phyloP scores from a whole-genome alignment of 1,284 basidiomycete species.

The Termitomyces sp. region DNA sequence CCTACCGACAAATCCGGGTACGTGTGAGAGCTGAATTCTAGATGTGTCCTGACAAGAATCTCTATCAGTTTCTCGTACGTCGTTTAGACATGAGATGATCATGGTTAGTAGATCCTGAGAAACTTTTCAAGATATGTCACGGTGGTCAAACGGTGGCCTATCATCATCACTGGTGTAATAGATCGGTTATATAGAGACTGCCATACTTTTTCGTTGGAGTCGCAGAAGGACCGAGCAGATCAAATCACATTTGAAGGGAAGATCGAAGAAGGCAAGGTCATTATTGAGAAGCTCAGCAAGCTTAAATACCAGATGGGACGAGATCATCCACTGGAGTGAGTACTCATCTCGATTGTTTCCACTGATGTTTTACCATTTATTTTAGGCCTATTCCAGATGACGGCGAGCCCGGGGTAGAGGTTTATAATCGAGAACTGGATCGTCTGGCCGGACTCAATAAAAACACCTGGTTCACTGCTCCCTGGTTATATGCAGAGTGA shows the following conservation, averaged over 20 bases:
- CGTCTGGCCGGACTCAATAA: conserved; percentile 43
- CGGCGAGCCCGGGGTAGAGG: conserved; percentile 58
- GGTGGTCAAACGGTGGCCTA: conserved; percentile 79
- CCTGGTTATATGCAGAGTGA: conserved; percentile 94
- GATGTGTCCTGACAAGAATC: neutral
- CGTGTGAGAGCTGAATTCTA: conserved; percentile 14
- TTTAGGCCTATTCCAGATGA: conserved; percentile 67
- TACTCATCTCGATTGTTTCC: conserved; percentile 6
- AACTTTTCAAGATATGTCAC: conserved; percentile 33
- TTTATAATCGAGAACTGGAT: conserved; percentile 74
- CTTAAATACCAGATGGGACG: conserved; percentile 90
- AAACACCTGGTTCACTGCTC: conserved; percentile 86
- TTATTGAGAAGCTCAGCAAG: conserved; percentile 77
- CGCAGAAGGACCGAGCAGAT: conserved; percentile 12
- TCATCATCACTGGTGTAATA: conserved; percentile 79
- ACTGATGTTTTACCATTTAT: neutral
- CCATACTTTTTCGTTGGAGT: conserved; percentile 40
- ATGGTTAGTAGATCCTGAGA: neutral
- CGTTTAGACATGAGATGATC: neutral
- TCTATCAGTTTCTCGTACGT: conserved; percentile 50
- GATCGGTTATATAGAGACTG: conserved; percentile 63
- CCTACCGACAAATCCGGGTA: conserved; percentile 59
- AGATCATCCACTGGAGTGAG: conserved; percentile 72
- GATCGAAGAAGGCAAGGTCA: conserved; percentile 68
- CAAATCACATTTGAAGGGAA: conserved; percentile 25